A percentile compares a stretch with the other conserved stretches of the same genome.
Evolutionary conservation across 2,329 filamentous ascomycete genomes (phyloP).

Genomic region (Aspergillus sp.): DNA sequence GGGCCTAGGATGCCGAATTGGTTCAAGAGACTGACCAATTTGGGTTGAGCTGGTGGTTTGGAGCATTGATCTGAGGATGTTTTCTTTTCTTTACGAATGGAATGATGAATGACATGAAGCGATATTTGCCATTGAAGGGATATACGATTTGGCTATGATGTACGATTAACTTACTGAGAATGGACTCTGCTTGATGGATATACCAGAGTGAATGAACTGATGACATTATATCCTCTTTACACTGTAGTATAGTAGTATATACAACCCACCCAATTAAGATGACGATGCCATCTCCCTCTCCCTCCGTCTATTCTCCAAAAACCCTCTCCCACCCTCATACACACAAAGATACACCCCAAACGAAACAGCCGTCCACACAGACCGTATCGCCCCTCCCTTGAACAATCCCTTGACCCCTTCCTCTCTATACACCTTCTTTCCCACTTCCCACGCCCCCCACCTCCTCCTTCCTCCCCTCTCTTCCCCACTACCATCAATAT

Average conservation of each 20-base stretch:
- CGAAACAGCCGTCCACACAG: constrained; percentile 78
- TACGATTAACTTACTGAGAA: too few species aligned
- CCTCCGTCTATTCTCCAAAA: constrained; percentile 44
- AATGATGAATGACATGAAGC: constrained; percentile 6
- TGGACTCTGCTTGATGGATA: too few species aligned
- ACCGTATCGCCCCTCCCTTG: constrained; percentile 68
- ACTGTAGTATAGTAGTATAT: too few species aligned
- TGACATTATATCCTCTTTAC: neutral
- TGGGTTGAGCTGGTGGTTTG: constrained; percentile 21
- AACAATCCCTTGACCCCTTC: constrained; percentile 75
- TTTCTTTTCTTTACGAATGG: too few species aligned
- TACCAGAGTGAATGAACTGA: neutral
- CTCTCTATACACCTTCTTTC: constrained; percentile 64
- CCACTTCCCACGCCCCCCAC: constrained; percentile 49
- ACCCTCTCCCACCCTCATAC: constrained; percentile 77
- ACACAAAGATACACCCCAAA: constrained; percentile 82
- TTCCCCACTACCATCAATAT: constrained; percentile 16
- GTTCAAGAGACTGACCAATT: constrained; percentile 46
- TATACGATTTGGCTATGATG: too few species aligned
- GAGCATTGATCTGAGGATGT: too few species aligned
- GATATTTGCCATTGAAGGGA: too few species aligned
- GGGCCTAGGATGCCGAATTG: constrained; percentile 43
- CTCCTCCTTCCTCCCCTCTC: constrained; percentile 11
- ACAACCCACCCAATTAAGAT: neutral
- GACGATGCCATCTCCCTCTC: constrained; percentile 11